Conservation (phyloP, 1,284 basidiomycete genomes). For the Neonothopanus nambi region DNA sequence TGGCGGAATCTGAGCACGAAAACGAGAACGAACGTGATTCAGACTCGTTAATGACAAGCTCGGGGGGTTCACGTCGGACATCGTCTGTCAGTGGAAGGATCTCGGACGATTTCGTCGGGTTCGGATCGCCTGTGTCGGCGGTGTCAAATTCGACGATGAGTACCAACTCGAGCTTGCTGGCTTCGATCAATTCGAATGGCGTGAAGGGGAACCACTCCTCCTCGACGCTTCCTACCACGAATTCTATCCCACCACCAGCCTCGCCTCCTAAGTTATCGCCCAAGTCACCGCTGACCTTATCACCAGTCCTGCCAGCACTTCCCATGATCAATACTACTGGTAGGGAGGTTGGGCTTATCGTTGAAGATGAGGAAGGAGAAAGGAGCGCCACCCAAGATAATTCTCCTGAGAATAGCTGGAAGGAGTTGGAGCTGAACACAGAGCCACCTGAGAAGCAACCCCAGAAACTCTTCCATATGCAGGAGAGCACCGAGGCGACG, state of each 20-base stretch:
- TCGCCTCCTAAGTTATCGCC: neutral
- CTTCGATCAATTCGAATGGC: too few species aligned
- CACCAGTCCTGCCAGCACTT: neutral
- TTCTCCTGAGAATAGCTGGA: neutral
- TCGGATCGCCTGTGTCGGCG: neutral
- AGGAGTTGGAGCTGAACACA: neutral
- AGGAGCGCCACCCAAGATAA: slow-evolving; percentile 5
- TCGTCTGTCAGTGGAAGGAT: neutral
- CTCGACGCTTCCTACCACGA: neutral
- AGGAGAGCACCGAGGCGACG: too few species aligned
- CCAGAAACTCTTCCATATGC: too few species aligned
- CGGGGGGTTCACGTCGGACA: neutral
- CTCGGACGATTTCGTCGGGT: neutral
- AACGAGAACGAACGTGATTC: neutral
- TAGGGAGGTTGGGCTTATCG: slow-evolving; percentile 19
- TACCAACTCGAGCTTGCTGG: neutral
- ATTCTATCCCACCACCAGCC: neutral
- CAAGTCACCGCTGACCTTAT: neutral
- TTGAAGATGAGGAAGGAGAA: slow-evolving; percentile 23
- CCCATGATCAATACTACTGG: slow-evolving; percentile 8
- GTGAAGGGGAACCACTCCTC: too few species aligned
- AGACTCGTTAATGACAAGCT: slow-evolving; percentile 2
- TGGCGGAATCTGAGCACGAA: neutral
- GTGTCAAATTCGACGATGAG: neutral
- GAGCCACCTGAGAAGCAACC: too few species aligned